Conservation (phyloP, 169 alveolate genomes). For the Plasmodium knowlesi region DNA sequence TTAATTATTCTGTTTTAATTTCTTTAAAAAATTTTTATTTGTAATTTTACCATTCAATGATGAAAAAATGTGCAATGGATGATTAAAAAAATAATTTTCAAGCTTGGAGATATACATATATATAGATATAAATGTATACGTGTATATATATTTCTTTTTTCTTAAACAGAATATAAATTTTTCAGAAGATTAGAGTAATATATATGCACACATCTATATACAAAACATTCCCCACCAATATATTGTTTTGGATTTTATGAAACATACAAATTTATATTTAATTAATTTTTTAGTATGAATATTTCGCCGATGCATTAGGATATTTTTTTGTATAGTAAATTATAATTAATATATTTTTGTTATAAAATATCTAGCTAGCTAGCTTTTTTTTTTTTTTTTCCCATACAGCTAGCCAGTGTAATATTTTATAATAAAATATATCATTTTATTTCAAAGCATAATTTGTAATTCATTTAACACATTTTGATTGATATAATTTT, state of each 20-base stretch:
- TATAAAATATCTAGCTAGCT: not conserved
- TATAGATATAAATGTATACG: conserved; percentile 1
- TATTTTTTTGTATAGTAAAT: not conserved
- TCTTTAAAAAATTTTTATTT: not conserved
- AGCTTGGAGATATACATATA: not conserved
- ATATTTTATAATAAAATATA: not conserved
- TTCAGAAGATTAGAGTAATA: not conserved
- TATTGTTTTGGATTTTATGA: not conserved
- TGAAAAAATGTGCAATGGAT: not conserved
- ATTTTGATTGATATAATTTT: not conserved
- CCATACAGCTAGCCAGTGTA: not conserved
- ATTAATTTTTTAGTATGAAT: not conserved
- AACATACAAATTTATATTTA: not conserved
- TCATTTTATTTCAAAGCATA: not conserved
- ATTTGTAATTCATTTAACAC: not conserved
- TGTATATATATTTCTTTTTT: not conserved
- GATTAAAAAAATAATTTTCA: not conserved
- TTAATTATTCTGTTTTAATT: conserved; percentile 13
- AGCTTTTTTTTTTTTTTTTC: not conserved
- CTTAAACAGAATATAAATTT: not conserved
- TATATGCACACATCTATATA: not conserved
- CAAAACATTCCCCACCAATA: not conserved
- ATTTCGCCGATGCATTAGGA: not conserved
- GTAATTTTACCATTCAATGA: not conserved
- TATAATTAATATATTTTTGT: not conserved